Base-by-base conservation (phyloP, 192 early-diverging fungal genomes). In the Backusella morwellensis region DNA sequence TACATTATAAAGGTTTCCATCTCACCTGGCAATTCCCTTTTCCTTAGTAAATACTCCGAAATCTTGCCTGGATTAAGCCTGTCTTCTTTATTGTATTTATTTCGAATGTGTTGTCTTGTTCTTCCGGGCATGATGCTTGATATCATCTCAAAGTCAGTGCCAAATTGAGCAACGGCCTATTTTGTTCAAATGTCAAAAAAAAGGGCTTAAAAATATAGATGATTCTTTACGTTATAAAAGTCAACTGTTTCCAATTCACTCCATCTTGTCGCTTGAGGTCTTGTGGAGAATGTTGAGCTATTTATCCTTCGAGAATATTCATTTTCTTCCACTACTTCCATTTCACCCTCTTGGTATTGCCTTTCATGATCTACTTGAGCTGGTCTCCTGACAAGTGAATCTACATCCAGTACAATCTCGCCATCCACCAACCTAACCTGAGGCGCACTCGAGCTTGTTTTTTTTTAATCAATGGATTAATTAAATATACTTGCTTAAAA, bases 71-170 rank as follows among this genome's bases (percentile, higher is more conserved):
- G 78, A 63, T 76, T 66, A 1, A 44, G 8, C 23, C 63, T 50
- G 42, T 83, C 82, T 32, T 83, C 82, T 26, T 70, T 52, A 26
- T 50, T 77, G 54, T 73, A 83, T 44, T 83, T 83, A n/a, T 72
- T 34, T 34, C 75, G 75, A n/a, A 83, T 38, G n/a, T 83, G 78
- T 0, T 26, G 40, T 21, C 82, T 66, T 19, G 72, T 74, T 56
- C 82, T 40, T n/a, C 63, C 70, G n/a, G 78, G 78, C 26, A 83
- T 52, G 12, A 83, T 8, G 5, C 23, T 70, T 34, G 78, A 69
- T 11, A 83, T 77, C 76, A 80, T 83, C 63, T 83, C 75, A 42
- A 83, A 83, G 68, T 83, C 82, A 26, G 82, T 83, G 7, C 82
- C 82, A 73, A 75, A 83, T 44, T 80, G 76, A 23, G 78, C 35